Conservation (phyloP, 2,329 filamentous ascomycete species). For the Diaporthe ampelina region DNA sequence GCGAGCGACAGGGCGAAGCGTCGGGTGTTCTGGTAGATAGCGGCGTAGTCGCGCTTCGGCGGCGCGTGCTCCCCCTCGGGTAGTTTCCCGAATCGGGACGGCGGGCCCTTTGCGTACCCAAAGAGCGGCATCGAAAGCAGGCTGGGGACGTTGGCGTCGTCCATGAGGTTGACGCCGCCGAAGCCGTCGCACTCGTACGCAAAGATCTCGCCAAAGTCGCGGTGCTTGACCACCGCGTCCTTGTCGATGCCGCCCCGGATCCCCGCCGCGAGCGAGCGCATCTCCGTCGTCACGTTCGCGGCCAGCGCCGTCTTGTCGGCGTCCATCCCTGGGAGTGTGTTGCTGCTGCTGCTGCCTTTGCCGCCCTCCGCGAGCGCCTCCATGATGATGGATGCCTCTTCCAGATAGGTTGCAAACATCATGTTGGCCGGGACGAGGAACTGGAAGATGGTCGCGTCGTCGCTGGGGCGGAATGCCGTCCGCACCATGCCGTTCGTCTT, state of each 20-base stretch:
- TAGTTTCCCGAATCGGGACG: background rate
- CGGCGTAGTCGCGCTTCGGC: slow-evolving; percentile 62
- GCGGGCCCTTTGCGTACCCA: slow-evolving; percentile 59
- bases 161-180: slow-evolving; percentile 76
- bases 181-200: slow-evolving; percentile 85
- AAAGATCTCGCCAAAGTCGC: slow-evolving; percentile 77
- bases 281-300: slow-evolving; percentile 62
- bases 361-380: slow-evolving; percentile 55
- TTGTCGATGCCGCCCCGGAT: slow-evolving; percentile 78
- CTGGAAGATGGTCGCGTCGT: slow-evolving; percentile 85
- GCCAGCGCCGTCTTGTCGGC: slow-evolving; percentile 52
- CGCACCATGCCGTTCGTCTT: slow-evolving; percentile 82
- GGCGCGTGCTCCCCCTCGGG: slow-evolving; percentile 2
- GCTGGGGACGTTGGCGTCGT: slow-evolving; percentile 79
- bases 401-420: slow-evolving; percentile 75
- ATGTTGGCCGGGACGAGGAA: slow-evolving; percentile 86
- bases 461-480: slow-evolving; percentile 85
- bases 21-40: slow-evolving; percentile 83
- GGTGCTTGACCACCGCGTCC: slow-evolving; percentile 75
- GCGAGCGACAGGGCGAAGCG: slow-evolving; percentile 80
- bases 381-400: slow-evolving; percentile 66
- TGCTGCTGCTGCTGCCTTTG: slow-evolving; percentile 36
- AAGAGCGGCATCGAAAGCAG: slow-evolving; percentile 76
- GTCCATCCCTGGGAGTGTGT: slow-evolving; percentile 33
- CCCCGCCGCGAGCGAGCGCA: slow-evolving; percentile 70